Conservation (phyloP, 2,329 filamentous ascomycete genomes). For the Xylariomycetidae sp. region DNA sequence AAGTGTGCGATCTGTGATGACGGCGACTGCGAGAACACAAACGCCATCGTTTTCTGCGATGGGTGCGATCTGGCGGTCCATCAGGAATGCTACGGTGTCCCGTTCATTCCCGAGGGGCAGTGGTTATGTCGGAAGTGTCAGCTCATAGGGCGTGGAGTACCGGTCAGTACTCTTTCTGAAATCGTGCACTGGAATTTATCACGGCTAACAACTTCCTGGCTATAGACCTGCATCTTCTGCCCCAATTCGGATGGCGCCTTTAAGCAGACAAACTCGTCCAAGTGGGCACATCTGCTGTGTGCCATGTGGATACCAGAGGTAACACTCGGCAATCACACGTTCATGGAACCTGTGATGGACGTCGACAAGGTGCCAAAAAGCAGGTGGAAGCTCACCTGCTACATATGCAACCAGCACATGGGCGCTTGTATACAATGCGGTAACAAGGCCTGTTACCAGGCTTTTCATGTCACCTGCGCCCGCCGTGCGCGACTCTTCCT, state of each 20-base stretch:
- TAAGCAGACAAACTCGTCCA: slow-evolving; percentile 93
- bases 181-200: too few relatives aligned
- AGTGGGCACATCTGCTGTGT: slow-evolving; percentile 95
- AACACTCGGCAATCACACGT: slow-evolving; percentile 88
- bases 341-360: slow-evolving; percentile 98
- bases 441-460: slow-evolving; percentile 94
- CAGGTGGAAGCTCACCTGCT: slow-evolving; percentile 89
- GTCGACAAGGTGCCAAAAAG: slow-evolving; percentile 96
- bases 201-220: too few relatives aligned
- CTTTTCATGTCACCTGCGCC: slow-evolving; percentile 96
- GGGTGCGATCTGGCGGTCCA: slow-evolving; percentile 96
- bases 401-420: slow-evolving; percentile 97
- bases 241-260: slow-evolving; percentile 97
- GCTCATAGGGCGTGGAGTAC: slow-evolving; percentile 84
- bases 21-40: slow-evolving; percentile 98
- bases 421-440: slow-evolving; percentile 97
- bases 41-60: slow-evolving; percentile 98
- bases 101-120: slow-evolving; percentile 97
- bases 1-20: slow-evolving; percentile 98
- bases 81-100: slow-evolving; percentile 97
- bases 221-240: slow-evolving; percentile 90
- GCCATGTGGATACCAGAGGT: slow-evolving; percentile 99
- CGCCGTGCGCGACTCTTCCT: slow-evolving; percentile 81
- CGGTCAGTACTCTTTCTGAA: slow-evolving; percentile 59
- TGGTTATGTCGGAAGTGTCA: slow-evolving; percentile 98